Conservation (phyloP, 2,329 filamentous ascomycete genomes). For the Clonostachys chloroleuca region DNA sequence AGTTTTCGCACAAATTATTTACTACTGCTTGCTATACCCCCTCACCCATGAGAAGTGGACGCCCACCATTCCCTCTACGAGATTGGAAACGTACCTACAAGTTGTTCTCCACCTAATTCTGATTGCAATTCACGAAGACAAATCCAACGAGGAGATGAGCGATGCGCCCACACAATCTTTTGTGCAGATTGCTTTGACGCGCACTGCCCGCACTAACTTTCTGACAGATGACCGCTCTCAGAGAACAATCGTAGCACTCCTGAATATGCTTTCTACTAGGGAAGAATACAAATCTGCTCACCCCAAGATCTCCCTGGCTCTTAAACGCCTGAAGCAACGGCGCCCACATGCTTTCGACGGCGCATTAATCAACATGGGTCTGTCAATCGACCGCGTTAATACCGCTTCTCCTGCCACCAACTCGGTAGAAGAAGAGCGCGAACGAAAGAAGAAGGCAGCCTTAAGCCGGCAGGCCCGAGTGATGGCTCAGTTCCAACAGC, state of each 20-base stretch:
- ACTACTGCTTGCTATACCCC: conserved; percentile 81
- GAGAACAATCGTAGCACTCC: conserved; percentile 60
- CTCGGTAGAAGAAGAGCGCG: conserved; percentile 66
- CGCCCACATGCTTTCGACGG: conserved; percentile 68
- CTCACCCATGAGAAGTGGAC: conserved; percentile 65
- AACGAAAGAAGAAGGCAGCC: conserved; percentile 86
- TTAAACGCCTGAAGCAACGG: conserved; percentile 82
- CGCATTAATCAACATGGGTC: conserved; percentile 58
- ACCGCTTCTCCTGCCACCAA: conserved; percentile 74
- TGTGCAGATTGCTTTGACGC: conserved; percentile 64
- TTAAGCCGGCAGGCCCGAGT: conserved; percentile 85
- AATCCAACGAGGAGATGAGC: conserved; percentile 48
- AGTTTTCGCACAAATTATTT: conserved; percentile 86
- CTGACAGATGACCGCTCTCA: conserved; percentile 49
- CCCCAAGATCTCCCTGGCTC: conserved; percentile 76
- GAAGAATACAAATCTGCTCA: conserved; percentile 79
- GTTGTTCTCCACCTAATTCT: conserved; percentile 85
- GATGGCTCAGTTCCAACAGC: conserved; percentile 97
- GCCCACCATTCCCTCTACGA: conserved; percentile 71
- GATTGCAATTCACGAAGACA: conserved; percentile 81
- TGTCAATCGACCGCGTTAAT: conserved; percentile 74
- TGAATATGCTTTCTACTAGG: conserved; percentile 58
- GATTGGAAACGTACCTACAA: conserved; percentile 88
- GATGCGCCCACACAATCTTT: conserved; percentile 58
- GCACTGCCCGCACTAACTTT: conserved; percentile 57